Base-by-base conservation (phyloP, 2,329 filamentous ascomycete genomes). In the Stemphylium vesicarium region DNA sequence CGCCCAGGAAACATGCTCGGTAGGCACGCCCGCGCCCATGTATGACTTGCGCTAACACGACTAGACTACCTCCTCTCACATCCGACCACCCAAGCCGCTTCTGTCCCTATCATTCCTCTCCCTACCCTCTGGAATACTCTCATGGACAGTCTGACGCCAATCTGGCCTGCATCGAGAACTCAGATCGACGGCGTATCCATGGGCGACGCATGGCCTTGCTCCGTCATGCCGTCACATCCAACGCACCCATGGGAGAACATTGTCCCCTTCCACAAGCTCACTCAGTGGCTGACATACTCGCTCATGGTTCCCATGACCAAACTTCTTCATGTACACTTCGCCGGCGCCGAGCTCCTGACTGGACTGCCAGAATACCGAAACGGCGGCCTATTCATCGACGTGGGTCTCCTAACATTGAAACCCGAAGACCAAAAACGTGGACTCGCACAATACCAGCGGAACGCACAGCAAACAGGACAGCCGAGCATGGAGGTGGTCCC, bases 1-100 rank as follows among this genome's bases (percentile, higher is more conserved):
- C 84, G 95, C 53, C 95, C 95, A 10, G 95, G 95, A 64, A 96
- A 96, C 74, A 92, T 99, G 87, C 86, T 98, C 59, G 92, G 92
- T 95, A 82, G 35, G 50, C 57, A 41, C 8, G 49, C 66, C 68
- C 57, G 65, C 56, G n/a, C 10, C 35, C 16, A 26, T 24, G 13
- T n/a, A 29, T 9, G 16, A 35, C 20, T 4, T 50, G 33, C 16
- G 37, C 60, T 68, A 51, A 65, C 60, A 35, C 22, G 6, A 4
- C 29, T 66, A 93, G 94, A 98, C 75, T 93, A 96, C 72, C 85
- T 98, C n/a, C 84, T 98, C 35, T 90, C 90, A 3, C 95, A 98
- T 71, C 91, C 93, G 1, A 89, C 91, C 2, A 97, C 94, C 4
- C 89, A 94, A 71, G 92, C 91, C 12, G 91, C 91, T 1, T 96